These are phyloP conservation scores for Fraxinus platypoda DNA, from an alignment of 305 asterid genomes.

Conservation along the genomic window DNA sequence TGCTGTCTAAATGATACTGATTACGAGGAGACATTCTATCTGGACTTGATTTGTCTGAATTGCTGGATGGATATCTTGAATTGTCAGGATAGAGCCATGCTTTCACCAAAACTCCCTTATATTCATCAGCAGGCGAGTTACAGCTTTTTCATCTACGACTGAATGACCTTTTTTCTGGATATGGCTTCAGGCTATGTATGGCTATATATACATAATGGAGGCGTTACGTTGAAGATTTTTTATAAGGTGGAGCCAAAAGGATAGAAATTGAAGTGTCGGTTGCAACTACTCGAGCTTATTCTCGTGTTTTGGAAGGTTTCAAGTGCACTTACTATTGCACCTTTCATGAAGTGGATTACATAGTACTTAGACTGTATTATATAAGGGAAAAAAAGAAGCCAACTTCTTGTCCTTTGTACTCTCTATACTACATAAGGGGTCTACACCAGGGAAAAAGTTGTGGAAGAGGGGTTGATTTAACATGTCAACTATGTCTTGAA, in stretches of 20 bases:
- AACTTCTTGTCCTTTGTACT: background rate
- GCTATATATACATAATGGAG: background rate
- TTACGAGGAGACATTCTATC: conserved; percentile 59
- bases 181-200: background rate
- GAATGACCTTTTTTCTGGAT: background rate
- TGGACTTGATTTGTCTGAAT: conserved; percentile 48
- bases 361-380: background rate
- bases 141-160: conserved; percentile 43
- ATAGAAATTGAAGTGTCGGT: background rate
- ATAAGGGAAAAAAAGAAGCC: background rate
- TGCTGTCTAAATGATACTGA: conserved; percentile 52
- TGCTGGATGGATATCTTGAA: conserved; percentile 38
- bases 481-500: background rate
- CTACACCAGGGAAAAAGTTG: background rate
- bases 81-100: conserved; percentile 28
- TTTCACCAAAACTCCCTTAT: conserved; percentile 29
- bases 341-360: background rate
- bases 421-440: background rate
- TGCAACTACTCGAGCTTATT: background rate
- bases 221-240: background rate
- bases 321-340: background rate
- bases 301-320: background rate
- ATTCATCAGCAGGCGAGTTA: conserved; percentile 38
- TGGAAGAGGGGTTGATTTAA: background rate
- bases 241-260: background rate